These are phyloP conservation scores for Kodamaea derodonti DNA, from an alignment of 1,139 yeast genomes.

Conservation along the genomic window DNA sequence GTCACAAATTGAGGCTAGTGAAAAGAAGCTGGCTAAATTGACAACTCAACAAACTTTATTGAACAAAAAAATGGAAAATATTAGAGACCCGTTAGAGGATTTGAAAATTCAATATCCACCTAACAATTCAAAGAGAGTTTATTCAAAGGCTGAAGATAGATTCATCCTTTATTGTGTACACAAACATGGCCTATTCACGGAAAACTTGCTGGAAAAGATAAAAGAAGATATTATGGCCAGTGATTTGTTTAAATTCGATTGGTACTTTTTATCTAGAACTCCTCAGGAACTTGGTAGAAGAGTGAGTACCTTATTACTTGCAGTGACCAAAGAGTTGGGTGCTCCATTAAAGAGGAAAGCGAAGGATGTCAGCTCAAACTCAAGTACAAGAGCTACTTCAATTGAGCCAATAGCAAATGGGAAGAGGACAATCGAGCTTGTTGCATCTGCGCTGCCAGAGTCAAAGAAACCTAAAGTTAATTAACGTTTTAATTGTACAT, in stretches of 20 bases:
- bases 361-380: conserved; percentile 19
- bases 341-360: conserved; percentile 43
- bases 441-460: not conserved
- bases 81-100: conserved; percentile 71
- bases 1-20: conserved; percentile 85
- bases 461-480: not conserved
- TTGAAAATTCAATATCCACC: conserved; percentile 81
- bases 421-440: not conserved
- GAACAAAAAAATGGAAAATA: conserved; percentile 56
- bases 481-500: too few species aligned
- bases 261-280: conserved; percentile 84
- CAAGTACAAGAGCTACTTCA: conserved; percentile 33
- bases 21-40: conserved; percentile 66
- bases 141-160: conserved; percentile 83
- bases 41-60: conserved; percentile 64
- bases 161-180: conserved; percentile 71
- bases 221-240: conserved; percentile 71
- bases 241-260: conserved; percentile 80
- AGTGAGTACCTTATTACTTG: conserved; percentile 70
- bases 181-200: conserved; percentile 71
- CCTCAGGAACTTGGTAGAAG: conserved; percentile 83
- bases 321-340: conserved; percentile 77
- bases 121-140: conserved; percentile 83
- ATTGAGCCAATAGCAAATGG: conserved; percentile 25
- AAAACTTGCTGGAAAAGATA: conserved; percentile 67